Conservation (phyloP, 768 basidiomycete genomes). For the Termitomyces sp. region DNA sequence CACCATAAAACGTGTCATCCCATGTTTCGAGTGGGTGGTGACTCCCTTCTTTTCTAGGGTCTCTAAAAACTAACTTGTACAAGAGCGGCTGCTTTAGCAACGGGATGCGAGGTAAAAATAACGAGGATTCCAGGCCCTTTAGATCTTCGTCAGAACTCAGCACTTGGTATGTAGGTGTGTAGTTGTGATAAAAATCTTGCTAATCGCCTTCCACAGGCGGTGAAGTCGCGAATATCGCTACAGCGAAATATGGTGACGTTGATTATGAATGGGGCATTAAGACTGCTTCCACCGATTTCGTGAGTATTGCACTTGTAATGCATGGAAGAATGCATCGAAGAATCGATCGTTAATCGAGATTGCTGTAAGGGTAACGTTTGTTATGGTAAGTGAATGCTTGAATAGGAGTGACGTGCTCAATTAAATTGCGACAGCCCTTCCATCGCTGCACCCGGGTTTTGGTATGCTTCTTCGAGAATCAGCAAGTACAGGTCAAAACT, state of each 20-base stretch:
- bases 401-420: background rate
- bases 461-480: constrained; percentile 30
- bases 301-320: constrained; percentile 28
- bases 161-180: constrained; percentile 33
- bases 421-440: constrained; percentile 35
- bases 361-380: constrained; percentile 61
- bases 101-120: constrained; percentile 18
- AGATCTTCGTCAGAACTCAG: constrained; percentile 26
- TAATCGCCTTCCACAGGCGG: constrained; percentile 36
- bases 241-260: constrained; percentile 57
- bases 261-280: constrained; percentile 65
- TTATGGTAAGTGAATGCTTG: constrained; percentile 43
- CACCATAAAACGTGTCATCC: constrained; percentile 53
- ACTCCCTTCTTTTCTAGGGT: background rate
- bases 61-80: background rate
- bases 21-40: constrained; percentile 40
- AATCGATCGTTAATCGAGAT: background rate
- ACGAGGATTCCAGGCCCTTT: constrained; percentile 6
- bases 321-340: background rate
- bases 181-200: background rate
- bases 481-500: background rate
- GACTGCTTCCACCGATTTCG: constrained; percentile 79
- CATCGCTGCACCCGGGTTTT: constrained; percentile 72
- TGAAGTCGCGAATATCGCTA: constrained; percentile 59
- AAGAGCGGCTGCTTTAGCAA: constrained; percentile 19